phyloP scores from a whole-genome alignment of 208 protist genomes.

The Trypanosoma scelopori region DNA sequence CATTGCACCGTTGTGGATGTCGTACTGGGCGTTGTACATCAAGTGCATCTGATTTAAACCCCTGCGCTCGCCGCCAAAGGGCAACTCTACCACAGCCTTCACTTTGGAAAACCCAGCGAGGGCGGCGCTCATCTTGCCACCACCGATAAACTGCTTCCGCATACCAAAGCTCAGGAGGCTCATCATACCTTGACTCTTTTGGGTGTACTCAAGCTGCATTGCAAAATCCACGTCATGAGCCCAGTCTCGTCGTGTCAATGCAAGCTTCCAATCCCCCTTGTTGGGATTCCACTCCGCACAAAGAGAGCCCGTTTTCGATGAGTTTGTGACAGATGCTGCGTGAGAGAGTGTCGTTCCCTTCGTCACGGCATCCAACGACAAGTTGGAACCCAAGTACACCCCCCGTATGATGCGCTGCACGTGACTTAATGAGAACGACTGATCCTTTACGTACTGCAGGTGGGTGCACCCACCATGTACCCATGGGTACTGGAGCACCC shows the following conservation, averaged over 20 bases:
- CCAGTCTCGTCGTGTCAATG: constrained; percentile 65
- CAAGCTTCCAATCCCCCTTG: constrained; percentile 85
- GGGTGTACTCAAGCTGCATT: constrained; percentile 78
- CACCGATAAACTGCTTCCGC: constrained; percentile 68
- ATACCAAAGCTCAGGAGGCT: constrained; percentile 72
- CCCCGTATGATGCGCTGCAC: constrained; percentile 80
- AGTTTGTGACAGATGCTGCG: constrained; percentile 55
- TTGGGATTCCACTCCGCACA: constrained; percentile 63
- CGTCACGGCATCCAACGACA: constrained; percentile 57
- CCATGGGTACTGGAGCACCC: constrained; percentile 89
- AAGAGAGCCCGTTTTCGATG: constrained; percentile 59
- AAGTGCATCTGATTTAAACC: constrained; percentile 75
- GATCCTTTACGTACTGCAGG: constrained; percentile 87
- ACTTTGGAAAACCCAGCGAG: constrained; percentile 60
- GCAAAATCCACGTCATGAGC: constrained; percentile 58
- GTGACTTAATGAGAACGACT: constrained; percentile 75
- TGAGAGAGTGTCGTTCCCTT: constrained; percentile 68
- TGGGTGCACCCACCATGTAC: constrained; percentile 75
- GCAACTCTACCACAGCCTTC: constrained; percentile 70
- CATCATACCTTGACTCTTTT: constrained; percentile 55
- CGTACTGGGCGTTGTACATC: constrained; percentile 73
- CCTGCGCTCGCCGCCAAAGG: constrained; percentile 74
- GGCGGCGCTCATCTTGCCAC: constrained; percentile 52
- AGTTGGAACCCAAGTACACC: constrained; percentile 74
- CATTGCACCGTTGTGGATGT: constrained; percentile 66